phyloP scores from a whole-genome alignment of 768 basidiomycete genomes.

The Tephrocybe sp. region DNA sequence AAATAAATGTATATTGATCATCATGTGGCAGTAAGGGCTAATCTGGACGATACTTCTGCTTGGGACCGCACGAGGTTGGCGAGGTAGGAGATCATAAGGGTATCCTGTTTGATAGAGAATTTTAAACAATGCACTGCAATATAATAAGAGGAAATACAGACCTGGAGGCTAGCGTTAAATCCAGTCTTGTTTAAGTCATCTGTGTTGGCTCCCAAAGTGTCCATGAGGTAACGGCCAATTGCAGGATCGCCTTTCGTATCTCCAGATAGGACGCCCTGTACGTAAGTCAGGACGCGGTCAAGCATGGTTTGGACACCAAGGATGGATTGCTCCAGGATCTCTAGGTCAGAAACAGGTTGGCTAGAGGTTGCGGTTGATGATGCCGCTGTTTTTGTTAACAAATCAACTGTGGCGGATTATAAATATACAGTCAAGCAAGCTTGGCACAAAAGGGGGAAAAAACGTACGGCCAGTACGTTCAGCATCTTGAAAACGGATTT shows the following conservation, averaged over 20 bases:
- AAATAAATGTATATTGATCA: slow-evolving; percentile 23
- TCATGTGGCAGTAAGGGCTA: slow-evolving; percentile 66
- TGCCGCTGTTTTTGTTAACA: slow-evolving; percentile 53
- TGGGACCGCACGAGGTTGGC: slow-evolving; percentile 92
- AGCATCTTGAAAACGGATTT: slow-evolving; percentile 76
- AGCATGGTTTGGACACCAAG: slow-evolving; percentile 71
- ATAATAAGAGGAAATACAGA: slow-evolving; percentile 22
- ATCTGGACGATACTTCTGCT: slow-evolving; percentile 85
- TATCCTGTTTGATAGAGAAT: slow-evolving; percentile 53
- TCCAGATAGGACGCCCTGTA: slow-evolving; percentile 76
- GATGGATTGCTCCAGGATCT: slow-evolving; percentile 74
- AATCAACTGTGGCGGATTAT: slow-evolving; percentile 57
- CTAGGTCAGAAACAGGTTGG: slow-evolving; percentile 67
- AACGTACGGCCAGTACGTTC: slow-evolving; percentile 84
- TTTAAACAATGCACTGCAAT: slow-evolving; percentile 18
- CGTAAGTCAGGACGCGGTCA: slow-evolving; percentile 82
- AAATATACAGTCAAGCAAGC: not conserved
- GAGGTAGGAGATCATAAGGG: slow-evolving; percentile 92
- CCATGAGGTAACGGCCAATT: slow-evolving; percentile 89
- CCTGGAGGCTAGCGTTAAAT: slow-evolving; percentile 79
- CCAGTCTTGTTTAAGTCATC: slow-evolving; percentile 67
- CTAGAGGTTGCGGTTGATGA: slow-evolving; percentile 43
- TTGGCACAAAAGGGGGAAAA: not conserved
- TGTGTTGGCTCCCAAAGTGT: slow-evolving; percentile 72
- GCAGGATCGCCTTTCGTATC: slow-evolving; percentile 77